These are phyloP conservation scores for Russula sp. DNA, from an alignment of 768 basidiomycete genomes.

Conservation along the genomic window DNA sequence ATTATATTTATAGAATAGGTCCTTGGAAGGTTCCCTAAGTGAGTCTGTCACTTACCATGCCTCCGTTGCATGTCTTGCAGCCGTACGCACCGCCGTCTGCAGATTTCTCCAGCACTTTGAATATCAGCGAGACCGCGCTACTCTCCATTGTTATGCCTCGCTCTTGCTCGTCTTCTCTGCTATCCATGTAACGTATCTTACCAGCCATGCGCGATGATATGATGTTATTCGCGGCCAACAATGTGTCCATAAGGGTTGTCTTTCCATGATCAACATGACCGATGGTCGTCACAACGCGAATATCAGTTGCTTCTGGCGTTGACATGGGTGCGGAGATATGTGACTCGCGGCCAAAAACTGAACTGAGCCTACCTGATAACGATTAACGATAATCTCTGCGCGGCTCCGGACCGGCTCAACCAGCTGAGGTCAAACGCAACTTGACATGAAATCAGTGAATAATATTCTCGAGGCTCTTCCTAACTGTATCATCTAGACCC, in stretches of 20 bases:
- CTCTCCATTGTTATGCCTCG: conserved; percentile 99
- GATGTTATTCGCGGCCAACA: conserved; percentile 96
- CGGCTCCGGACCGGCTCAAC: conserved; percentile 2
- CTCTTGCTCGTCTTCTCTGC: conserved; percentile 94
- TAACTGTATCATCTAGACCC: conserved; percentile 53
- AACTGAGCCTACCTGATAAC: background rate
- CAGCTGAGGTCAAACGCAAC: too few relatives aligned
- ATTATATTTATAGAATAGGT: conserved; percentile 92
- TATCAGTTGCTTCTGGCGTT: conserved; percentile 34
- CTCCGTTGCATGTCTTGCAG: conserved; percentile 5
- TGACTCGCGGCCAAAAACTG: too few relatives aligned
- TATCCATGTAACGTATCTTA: conserved; percentile 92
- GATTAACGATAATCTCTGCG: background rate
- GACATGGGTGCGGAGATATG: conserved; percentile 4
- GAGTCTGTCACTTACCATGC: conserved; percentile 31
- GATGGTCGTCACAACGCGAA: conserved; percentile 77
- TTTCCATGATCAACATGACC: conserved; percentile 96
- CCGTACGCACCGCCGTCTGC: conserved; percentile 47
- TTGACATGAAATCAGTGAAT: background rate
- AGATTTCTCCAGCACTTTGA: conserved; percentile 63
- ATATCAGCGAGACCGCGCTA: conserved; percentile 85
- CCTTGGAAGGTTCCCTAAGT: conserved; percentile 47
- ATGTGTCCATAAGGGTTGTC: conserved; percentile 89
- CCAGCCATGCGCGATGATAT: conserved; percentile 93
- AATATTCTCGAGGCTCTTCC: conserved; percentile 41